phyloP scores from a whole-genome alignment of 192 early-diverging fungal species.

The Rhizophagus prolifer region DNA sequence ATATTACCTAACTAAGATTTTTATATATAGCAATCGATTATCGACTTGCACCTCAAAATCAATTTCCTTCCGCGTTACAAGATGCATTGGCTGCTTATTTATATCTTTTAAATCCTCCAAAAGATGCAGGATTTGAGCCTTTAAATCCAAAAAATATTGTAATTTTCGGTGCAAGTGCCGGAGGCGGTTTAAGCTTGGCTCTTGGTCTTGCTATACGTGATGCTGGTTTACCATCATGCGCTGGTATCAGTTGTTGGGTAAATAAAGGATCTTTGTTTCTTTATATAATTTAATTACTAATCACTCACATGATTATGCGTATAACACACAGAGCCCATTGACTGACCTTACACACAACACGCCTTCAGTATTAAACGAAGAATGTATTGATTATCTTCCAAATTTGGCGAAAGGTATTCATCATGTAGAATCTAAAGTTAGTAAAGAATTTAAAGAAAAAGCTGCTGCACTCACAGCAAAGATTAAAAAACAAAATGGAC shows the following conservation, averaged over 20 bases:
- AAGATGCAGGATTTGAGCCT: too few relatives aligned
- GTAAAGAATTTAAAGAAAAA: constrained; percentile 37
- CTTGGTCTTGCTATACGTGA: too few relatives aligned
- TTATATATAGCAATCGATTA: constrained; percentile 63
- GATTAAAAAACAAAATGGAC: constrained; percentile 23
- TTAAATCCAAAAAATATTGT: too few relatives aligned
- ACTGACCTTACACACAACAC: constrained; percentile 50
- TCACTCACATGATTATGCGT: background rate
- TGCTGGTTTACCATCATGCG: too few relatives aligned
- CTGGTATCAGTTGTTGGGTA: constrained; percentile 42
- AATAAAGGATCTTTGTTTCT: background rate
- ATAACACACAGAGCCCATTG: constrained; percentile 22
- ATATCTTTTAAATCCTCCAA: too few relatives aligned
- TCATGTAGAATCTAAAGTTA: constrained; percentile 27
- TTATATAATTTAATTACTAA: background rate
- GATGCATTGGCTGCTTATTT: too few relatives aligned
- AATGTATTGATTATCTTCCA: constrained; percentile 45
- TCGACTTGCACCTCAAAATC: too few relatives aligned
- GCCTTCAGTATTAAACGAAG: constrained; percentile 36
- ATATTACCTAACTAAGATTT: background rate
- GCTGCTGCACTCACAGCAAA: too few relatives aligned
- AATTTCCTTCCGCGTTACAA: too few relatives aligned
- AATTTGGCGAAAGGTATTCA: constrained; percentile 10
- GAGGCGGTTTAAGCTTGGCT: too few relatives aligned
- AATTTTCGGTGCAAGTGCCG: too few relatives aligned